Percentiles rank a stretch among this genome's conserved stretches.
phyloP scores from a whole-genome alignment of 2,329 filamentous ascomycete species.

The Teratosphaeria gauchensis region DNA sequence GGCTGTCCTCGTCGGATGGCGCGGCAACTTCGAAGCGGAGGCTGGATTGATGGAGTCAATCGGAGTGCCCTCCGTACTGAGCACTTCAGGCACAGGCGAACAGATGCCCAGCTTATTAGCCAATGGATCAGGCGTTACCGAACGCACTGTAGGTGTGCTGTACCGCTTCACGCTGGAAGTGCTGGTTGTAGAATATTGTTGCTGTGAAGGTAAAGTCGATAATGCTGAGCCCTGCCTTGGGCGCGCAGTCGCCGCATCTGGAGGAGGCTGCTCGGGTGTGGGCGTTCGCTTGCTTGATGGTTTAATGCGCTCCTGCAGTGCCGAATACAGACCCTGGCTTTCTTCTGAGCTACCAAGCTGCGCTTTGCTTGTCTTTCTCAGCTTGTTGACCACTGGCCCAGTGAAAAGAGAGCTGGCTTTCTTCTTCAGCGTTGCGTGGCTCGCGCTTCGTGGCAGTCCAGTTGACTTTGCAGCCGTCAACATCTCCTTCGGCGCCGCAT shows the following conservation, averaged over 20 bases:
- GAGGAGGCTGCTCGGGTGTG: neutral
- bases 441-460: slow-evolving; percentile 8
- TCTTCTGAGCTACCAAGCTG: slow-evolving; percentile 33
- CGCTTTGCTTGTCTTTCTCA: slow-evolving; percentile 19
- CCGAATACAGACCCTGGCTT: slow-evolving; percentile 53
- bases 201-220: slow-evolving; percentile 15
- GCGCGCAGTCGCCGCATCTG: slow-evolving; percentile 3
- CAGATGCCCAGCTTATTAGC: slow-evolving; percentile 10
- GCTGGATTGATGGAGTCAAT: neutral
- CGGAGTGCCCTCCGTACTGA: slow-evolving; percentile 7
- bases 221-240: slow-evolving; percentile 4
- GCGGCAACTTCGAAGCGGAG: slow-evolving; percentile 11
- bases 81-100: slow-evolving; percentile 18
- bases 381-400: slow-evolving; percentile 17
- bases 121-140: slow-evolving; percentile 17
- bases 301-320: slow-evolving; percentile 44
- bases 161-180: slow-evolving; percentile 2
- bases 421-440: slow-evolving; percentile 12
- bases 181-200: neutral
- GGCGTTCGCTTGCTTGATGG: slow-evolving; percentile 6
- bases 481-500: neutral
- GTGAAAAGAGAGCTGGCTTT: slow-evolving; percentile 23
- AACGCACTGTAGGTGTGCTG: slow-evolving; percentile 14
- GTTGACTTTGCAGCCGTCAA: slow-evolving; percentile 6
- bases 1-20: slow-evolving; percentile 12